phyloP scores from a whole-genome alignment of 805 yeast species.

The Ogataea trehalophila region DNA sequence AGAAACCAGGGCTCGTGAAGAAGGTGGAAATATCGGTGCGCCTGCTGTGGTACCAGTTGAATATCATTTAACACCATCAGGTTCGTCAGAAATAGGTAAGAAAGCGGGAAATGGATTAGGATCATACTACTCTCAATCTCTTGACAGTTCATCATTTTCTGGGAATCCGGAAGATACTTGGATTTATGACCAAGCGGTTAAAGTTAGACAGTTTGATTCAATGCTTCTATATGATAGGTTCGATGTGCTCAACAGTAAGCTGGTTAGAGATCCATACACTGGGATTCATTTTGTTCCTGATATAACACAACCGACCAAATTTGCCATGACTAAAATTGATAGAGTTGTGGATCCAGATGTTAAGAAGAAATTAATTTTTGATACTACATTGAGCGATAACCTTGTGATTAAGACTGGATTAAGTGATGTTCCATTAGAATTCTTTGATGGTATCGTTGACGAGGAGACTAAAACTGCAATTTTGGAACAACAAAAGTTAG shows the following conservation, averaged over 20 bases:
- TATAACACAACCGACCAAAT: slow-evolving; percentile 64
- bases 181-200: slow-evolving; percentile 80
- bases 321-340: slow-evolving; percentile 27
- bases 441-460: slow-evolving; percentile 55
- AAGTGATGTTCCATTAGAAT: slow-evolving; percentile 47
- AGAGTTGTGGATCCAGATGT: slow-evolving; percentile 18
- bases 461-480: slow-evolving; percentile 59
- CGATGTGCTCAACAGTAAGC: slow-evolving; percentile 45
- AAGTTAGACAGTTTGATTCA: slow-evolving; percentile 68
- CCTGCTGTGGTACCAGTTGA: slow-evolving; percentile 29
- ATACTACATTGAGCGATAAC: slow-evolving; percentile 39
- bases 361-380: slow-evolving; percentile 37
- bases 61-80: slow-evolving; percentile 8
- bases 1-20: slow-evolving; percentile 51
- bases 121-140: not conserved
- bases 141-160: slow-evolving; percentile 23
- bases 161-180: slow-evolving; percentile 53
- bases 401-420: slow-evolving; percentile 57
- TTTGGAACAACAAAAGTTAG: slow-evolving; percentile 52
- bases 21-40: slow-evolving; percentile 70
- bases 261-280: slow-evolving; percentile 76
- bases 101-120: not conserved
- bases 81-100: not conserved
- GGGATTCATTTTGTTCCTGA: slow-evolving; percentile 74
- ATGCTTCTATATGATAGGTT: slow-evolving; percentile 54